Evolutionary conservation across 495 filamentous ascomycete genomes (phyloP), one percentile per base, ranked within the genome.

Genomic region (Aspergillus cristatus): DNA sequence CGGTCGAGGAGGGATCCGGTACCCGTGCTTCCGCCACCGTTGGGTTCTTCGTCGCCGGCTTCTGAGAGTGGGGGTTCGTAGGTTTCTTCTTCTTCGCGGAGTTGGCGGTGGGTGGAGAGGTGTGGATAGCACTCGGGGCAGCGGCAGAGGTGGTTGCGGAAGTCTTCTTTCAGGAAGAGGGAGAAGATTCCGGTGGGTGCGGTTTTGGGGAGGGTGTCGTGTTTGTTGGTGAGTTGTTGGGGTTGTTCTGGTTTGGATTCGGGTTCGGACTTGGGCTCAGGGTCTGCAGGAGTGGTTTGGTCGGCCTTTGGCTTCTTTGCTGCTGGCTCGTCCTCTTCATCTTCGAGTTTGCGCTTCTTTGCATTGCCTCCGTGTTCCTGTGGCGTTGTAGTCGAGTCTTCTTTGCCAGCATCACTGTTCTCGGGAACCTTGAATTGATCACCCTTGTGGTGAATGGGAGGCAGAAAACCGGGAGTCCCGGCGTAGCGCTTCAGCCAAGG

Each of bases 401-500:
- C 28, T 28, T 32, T 17, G 16, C 32, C 8, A 4, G n/a, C 20
- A 24, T 4, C 20, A 24, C 38, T n/a, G 10, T 7, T 6, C 24
- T 53, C 53, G 5, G 43, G 38, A 2, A 60, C 15, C 14, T 56
- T 4, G 20, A 24, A 4, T 24, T 8, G 20, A 8, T 24, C 53
- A 7, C 62, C 62, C 5, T 52, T 41, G 31, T 58, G 61, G 43
- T 57, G 74, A 0, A 93, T 79, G 0, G 89, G 72, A 2, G 77
- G 72, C 3, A 97, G 64, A 50, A 99, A 97, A 2, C 88, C 88
- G 2, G 72, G 54, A 0, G 81, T 75, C 3, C 84, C 84, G n/a
- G 86, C 89, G 50, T 96, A 97, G 40, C 70, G 63, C 63, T 87
- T 91, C 48, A 99, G 79, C 91, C 90, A 99, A 0, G 88, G 88